Base-by-base conservation (phyloP, 768 basidiomycete species). In the Psilocybe tampanensis region DNA sequence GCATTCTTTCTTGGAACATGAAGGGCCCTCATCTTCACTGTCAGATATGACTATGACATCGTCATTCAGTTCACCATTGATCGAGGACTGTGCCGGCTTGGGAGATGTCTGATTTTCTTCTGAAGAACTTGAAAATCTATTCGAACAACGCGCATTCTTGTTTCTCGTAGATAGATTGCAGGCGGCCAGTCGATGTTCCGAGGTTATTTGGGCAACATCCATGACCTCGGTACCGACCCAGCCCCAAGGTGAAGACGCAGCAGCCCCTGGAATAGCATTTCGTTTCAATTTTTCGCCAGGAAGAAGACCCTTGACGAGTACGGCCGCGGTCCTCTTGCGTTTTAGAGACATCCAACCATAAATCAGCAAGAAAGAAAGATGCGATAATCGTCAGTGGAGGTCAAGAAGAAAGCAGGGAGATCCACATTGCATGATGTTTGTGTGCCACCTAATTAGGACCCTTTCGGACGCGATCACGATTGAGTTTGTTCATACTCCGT, bases 221-320 rank as follows among this genome's bases (percentile, higher is more conserved):
- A 71, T 71, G 48, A 85, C 86, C 64, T 88, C 85, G 43, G 86
- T 80, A 48, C 82, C 86, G 49, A 92, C 88, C 93, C 93, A 95
- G 48, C 80, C 80, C 93, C 93, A 94, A n/a, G 81, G 72, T 29
- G 81, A 77, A 54, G 76, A 69, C 41, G 55, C 34, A 47, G 76
- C 68, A 34, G 57, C 51, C 24, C 74, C 73, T n/a, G 79, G 71
- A 15, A 85, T 76, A 52, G 78, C 79, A 55, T 76, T 73, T 49
- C 85, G 82, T 63, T 85, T 86, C 62, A 90, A 78, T 21, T 77
- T 76, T 73, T 89, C 83, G 19, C 86, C 88, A 24, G 86, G 76
- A 45, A 75, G 71, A 34, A 88, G 77, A 21, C 86, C 89, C 63
- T 80, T 80, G 13, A 71, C 60, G 22, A 72, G 43, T 4, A 79